Percentiles rank a stretch among this genome's conserved stretches.
These are phyloP conservation scores for Speleostelium caveatum DNA, from an alignment of 78 protist genomes.

Conservation along the genomic window DNA sequence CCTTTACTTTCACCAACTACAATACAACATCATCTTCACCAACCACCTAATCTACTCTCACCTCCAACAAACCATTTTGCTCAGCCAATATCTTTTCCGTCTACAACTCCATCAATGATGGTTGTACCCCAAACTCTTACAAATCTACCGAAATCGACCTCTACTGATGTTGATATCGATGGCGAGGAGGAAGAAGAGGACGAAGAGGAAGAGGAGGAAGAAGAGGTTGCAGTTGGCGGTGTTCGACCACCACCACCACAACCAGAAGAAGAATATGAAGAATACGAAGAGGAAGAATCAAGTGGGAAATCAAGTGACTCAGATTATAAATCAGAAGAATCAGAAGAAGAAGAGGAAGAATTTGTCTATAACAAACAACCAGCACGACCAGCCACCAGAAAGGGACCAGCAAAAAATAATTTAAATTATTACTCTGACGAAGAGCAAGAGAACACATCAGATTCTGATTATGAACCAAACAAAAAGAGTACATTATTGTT, in stretches of 20 bases:
- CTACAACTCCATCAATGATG: background rate
- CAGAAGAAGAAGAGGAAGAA: background rate
- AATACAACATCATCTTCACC: background rate
- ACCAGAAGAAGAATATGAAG: background rate
- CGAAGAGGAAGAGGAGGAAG: background rate
- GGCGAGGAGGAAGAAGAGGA: background rate
- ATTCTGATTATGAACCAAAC: conserved; percentile 52
- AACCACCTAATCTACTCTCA: background rate
- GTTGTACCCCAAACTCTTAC: background rate
- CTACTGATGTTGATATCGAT: background rate
- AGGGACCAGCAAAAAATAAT: conserved; percentile 1
- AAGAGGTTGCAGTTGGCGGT: background rate
- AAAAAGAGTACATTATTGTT: background rate
- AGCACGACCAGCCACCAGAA: background rate
- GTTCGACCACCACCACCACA: background rate
- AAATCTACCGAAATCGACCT: too few species aligned
- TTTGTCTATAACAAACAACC: background rate
- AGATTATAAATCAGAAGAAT: conserved; percentile 27
- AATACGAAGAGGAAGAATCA: background rate
- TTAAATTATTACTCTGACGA: background rate
- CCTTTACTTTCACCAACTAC: background rate
- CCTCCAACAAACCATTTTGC: background rate
- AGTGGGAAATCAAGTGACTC: background rate
- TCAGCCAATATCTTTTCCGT: background rate
- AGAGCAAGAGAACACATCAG: conserved; percentile 13